These are phyloP conservation scores for Cornus kousa DNA, from an alignment of 148 eudicot species.

Conservation along the genomic window DNA sequence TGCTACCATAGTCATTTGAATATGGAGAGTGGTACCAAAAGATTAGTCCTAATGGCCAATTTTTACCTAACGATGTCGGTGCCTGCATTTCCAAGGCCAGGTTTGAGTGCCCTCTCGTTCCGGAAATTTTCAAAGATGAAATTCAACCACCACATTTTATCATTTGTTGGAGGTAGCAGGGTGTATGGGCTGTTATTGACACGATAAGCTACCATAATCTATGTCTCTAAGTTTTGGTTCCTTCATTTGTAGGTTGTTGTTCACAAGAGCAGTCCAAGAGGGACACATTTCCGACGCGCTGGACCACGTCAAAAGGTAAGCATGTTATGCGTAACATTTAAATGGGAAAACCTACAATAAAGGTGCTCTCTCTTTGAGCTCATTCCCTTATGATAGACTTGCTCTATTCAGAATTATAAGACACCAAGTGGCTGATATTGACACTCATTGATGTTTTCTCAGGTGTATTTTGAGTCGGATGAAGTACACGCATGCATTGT, in stretches of 20 bases:
- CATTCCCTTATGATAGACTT: too few relatives aligned
- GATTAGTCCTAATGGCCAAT: neutral
- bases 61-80: neutral
- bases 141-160: neutral
- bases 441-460: conserved; percentile 8
- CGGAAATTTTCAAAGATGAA: neutral
- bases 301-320: conserved; percentile 83
- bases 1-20: neutral
- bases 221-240: neutral
- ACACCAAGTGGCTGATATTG: neutral
- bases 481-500: conserved; percentile 83
- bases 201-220: neutral
- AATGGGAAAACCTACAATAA: neutral
- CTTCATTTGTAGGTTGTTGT: conserved; percentile 59
- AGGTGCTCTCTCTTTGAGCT: too few relatives aligned
- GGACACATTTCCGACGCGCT: conserved; percentile 81
- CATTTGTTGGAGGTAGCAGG: neutral
- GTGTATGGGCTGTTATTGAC: neutral
- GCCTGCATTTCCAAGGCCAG: conserved; percentile 1
- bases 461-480: conserved; percentile 74
- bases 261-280: conserved; percentile 68
- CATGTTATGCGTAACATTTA: neutral
- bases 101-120: neutral
- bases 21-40: conserved; percentile 4
- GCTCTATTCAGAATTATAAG: too few relatives aligned